Evolutionary conservation across 2,329 filamentous ascomycete species (phyloP).

Genomic region (Cordyceps cateniannulata): DNA sequence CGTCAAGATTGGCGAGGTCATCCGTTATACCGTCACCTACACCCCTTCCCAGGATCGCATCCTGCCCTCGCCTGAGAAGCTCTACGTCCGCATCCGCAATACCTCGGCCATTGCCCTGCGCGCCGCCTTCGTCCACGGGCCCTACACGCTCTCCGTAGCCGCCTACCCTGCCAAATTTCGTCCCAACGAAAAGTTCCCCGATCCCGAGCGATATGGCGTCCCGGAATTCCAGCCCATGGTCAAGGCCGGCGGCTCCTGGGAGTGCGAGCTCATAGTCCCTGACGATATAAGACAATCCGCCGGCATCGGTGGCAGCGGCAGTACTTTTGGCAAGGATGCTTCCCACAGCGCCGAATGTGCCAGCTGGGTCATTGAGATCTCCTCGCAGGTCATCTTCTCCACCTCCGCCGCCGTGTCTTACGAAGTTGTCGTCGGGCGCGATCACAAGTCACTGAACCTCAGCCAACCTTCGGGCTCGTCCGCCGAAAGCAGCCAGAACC

Average conservation of each 20-base stretch:
- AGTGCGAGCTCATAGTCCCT: conserved; percentile 72
- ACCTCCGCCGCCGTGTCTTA: conserved; percentile 80
- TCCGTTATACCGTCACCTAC: conserved; percentile 89
- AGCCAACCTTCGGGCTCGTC: conserved; percentile 43
- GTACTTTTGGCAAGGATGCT: conserved; percentile 36
- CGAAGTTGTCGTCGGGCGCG: conserved; percentile 78
- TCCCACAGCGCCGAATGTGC: conserved; percentile 50
- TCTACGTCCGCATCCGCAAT: conserved; percentile 87
- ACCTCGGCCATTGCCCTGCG: conserved; percentile 83
- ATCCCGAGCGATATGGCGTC: conserved; percentile 63
- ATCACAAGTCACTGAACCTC: conserved; percentile 73
- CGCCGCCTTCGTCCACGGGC: conserved; percentile 92
- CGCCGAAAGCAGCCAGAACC: conserved; percentile 38
- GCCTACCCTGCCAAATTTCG: conserved; percentile 80
- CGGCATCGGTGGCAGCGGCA: conserved; percentile 36
- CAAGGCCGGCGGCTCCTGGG: conserved; percentile 87
- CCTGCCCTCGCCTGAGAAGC: conserved; percentile 71
- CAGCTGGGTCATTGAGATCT: conserved; percentile 85
- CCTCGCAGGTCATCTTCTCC: conserved; percentile 92
- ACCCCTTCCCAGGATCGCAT: conserved; percentile 84
- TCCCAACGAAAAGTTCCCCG: conserved; percentile 70
- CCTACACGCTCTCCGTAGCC: conserved; percentile 83
- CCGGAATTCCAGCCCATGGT: conserved; percentile 95
- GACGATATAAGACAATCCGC: conserved; percentile 66
- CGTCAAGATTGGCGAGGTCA: conserved; percentile 90